Base-by-base conservation (phyloP, 169 alveolate species). In the Plasmodium berghei region DNA sequence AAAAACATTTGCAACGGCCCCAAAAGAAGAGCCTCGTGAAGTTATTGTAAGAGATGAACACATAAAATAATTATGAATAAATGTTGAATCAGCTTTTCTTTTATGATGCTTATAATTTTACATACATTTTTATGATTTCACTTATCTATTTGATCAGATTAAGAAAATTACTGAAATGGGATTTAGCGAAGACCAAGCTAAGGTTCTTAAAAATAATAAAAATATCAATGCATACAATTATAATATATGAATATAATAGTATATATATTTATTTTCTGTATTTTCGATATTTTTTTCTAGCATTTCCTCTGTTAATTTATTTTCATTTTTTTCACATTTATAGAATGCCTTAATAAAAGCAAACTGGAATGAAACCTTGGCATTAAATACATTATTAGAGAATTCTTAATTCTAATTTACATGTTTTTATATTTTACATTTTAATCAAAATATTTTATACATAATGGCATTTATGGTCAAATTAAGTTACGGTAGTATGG, bases 321-420 rank as follows among this genome's bases (percentile, higher is more conserved):
- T 74, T 63, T 74, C 73, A 45, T 72, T 45, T 86, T 24, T 28
- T 74, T 74, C 26, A 10, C n/a, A 59, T 64, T 56, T 73, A 20
- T 62, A 92, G 87, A 89, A 87, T 59, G 97, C 97, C 4, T 88
- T 96, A 54, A 93, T 91, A 58, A 93, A 87, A 22, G 90, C 94
- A 89, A 93, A 93, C 14, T 95, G 98, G 98, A 97, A 96, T 87
- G 96, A 92, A 49, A 94, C 96, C 22, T 93, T 93, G 16, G 98
- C 98, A 28, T 58, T 96, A 59, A 96, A 96, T 64, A 93, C 95
- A 14, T 75, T 96, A 26, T 69, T 95, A 59, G 96, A 93, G 48
- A 72, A 80, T 42, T 87, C 89, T 4, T 80, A 80, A 80, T n/a
- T 22, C 24, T 45, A 40, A 26, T 62, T 24, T 28, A 52, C n/a